Evolutionary conservation across 2,329 filamentous ascomycete species (phyloP), one percentile per base, ranked within the genome.

Genomic region (Fusarium hostae): DNA sequence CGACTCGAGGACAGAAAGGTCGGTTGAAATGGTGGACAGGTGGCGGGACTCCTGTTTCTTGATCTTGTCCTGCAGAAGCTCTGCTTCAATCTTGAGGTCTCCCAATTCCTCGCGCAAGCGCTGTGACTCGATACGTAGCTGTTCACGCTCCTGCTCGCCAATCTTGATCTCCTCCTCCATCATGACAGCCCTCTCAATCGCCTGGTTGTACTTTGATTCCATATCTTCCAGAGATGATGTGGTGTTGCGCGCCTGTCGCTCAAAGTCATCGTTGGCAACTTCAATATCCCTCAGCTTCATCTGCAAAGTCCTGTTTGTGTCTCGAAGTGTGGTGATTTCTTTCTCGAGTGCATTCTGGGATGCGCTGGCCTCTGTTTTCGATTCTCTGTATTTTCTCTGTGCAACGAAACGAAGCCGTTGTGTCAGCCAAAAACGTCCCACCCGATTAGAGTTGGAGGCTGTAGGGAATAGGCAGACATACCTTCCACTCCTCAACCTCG

Each of bases 401-500:
- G 48, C 22, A 18, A 52, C 56, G 37, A 60, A 50, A 32, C 52
- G 75, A 66, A 75, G 67, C 51, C 34, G 11, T 62, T 41, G 20
- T 48, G 60, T 67, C 43, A 73, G 68, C 34, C 55, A 57, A 58
- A 58, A 58, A 24, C 44, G 50, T 66, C 35, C 22, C 39, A 24
- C 18, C 58, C 8, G 9, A 22, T 34, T 43, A 43, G 15, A 40
- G 15, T 48, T 48, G 26, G 48, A 37, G 39, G 39, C 32, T 28
- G 48, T 52, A 37, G 52, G 51, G 32, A 54, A 43, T 55, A 39
- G 45, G 47, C 55, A 47, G 47, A 76, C 88, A 81, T 85, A 95
- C 94, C 91, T 98, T 98, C 96, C 96, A 99, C 83, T 99, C 96
- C 64, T 98, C 94, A 1, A 96, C 95, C 81, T 98, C 95, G 78